phyloP scores from a whole-genome alignment of 208 protist species.

The Ichthyophonus hoferi region DNA sequence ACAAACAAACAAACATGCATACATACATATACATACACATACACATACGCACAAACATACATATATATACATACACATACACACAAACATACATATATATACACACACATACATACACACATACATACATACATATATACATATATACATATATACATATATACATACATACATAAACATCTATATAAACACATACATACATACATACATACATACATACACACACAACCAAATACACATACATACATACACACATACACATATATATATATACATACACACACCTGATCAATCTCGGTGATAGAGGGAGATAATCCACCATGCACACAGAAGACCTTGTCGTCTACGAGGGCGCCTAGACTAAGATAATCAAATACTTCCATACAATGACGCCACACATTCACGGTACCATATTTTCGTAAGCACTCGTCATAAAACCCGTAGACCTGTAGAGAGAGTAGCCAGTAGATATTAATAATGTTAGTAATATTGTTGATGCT shows the following conservation, averaged over 20 bases:
- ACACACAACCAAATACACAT: neutral
- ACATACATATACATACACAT: neutral
- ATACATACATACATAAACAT: neutral
- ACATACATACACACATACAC: neutral
- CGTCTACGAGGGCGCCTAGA: conserved; percentile 93
- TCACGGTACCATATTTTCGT: conserved; percentile 97
- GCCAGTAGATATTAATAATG: too few species aligned
- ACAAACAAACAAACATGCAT: neutral
- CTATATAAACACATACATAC: neutral
- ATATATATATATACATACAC: neutral
- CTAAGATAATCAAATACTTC: conserved; percentile 98
- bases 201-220: neutral
- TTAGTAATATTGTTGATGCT: too few species aligned
- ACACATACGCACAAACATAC: neutral
- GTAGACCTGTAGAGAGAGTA: conserved; percentile 72
- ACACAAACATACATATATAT: neutral
- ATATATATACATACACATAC: neutral
- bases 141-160: neutral
- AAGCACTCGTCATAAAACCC: conserved; percentile 99
- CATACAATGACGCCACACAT: conserved; percentile 99
- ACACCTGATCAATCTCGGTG: conserved; percentile 79
- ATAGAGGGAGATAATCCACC: conserved; percentile 95
- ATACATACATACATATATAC: neutral
- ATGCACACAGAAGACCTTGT: conserved; percentile 96
- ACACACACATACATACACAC: neutral